Evolutionary conservation across 2,329 filamentous ascomycete species (phyloP).

Genomic region (Xylaria sp.): DNA sequence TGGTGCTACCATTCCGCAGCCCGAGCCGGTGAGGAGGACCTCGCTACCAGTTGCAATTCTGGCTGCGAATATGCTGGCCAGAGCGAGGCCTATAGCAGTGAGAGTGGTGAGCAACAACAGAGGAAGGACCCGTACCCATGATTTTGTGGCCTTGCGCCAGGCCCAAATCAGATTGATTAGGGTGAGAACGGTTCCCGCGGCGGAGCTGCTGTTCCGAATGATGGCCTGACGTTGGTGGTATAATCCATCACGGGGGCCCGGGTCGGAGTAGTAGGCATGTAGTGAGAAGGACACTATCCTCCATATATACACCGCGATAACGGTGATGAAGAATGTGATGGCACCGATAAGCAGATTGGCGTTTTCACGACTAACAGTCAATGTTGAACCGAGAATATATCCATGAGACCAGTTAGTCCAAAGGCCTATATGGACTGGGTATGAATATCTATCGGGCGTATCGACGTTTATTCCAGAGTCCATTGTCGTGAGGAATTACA

Average conservation of each 20-base stretch:
- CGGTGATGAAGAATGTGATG: conserved; percentile 49
- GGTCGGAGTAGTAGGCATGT: conserved; percentile 38
- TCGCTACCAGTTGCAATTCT: conserved; percentile 24
- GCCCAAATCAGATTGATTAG: conserved; percentile 32
- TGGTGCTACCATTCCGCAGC: conserved; percentile 25
- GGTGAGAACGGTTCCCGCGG: conserved; percentile 21
- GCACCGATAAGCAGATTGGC: conserved; percentile 52
- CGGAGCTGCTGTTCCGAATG: conserved; percentile 37
- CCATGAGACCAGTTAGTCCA: conserved; percentile 52
- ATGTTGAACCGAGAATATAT: conserved; percentile 46
- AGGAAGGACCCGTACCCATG: not conserved
- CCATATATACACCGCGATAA: conserved; percentile 43
- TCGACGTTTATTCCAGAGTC: no score
- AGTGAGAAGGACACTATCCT: conserved; percentile 39
- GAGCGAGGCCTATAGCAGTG: conserved; percentile 8
- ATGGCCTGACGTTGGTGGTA: conserved; percentile 47
- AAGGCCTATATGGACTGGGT: conserved; percentile 44
- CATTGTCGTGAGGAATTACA: no score
- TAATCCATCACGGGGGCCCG: conserved; percentile 39
- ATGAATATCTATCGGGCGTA: not conserved
- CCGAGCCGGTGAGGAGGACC: conserved; percentile 21
- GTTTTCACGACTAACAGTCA: conserved; percentile 47
- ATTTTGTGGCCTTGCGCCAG: conserved; percentile 28
- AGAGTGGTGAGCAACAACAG: conserved; percentile 5
- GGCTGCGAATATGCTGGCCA: conserved; percentile 27